These are phyloP conservation scores for Citeromyces nyonsensis DNA, from an alignment of 805 yeast genomes.

Conservation along the genomic window DNA sequence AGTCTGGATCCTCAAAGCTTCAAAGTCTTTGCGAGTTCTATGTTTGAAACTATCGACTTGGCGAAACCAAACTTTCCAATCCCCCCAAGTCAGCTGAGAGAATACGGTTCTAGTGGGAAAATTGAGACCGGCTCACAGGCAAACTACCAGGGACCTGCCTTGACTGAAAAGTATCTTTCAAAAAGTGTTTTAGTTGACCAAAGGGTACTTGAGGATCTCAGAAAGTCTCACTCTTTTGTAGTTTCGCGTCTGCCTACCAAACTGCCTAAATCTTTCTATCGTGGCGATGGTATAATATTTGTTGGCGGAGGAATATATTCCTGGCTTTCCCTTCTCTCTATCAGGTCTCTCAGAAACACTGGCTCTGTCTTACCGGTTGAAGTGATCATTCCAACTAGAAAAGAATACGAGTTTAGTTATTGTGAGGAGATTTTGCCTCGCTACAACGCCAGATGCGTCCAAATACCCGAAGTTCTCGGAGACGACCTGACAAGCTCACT, in stretches of 20 bases:
- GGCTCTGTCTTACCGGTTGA: slow-evolving; percentile 31
- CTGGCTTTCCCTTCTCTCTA: slow-evolving; percentile 32
- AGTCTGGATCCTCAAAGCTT: no score
- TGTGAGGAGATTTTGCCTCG: slow-evolving; percentile 22
- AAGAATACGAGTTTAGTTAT: slow-evolving; percentile 19
- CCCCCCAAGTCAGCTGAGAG: no score
- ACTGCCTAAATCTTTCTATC: slow-evolving; percentile 19
- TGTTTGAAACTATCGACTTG: no score
- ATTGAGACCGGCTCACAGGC: no score
- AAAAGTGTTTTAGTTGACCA: slow-evolving; percentile 11
- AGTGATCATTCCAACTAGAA: slow-evolving; percentile 20
- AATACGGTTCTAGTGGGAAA: no score
- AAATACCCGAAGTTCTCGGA: slow-evolving; percentile 19
- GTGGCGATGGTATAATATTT: slow-evolving; percentile 39
- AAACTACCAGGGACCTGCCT: slow-evolving; percentile 2
- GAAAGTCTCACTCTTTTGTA: slow-evolving; percentile 27
- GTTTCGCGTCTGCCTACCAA: slow-evolving; percentile 29
- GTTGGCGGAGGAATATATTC: slow-evolving; percentile 45
- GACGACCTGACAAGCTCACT: slow-evolving; percentile 8
- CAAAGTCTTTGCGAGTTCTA: no score
- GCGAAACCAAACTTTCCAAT: no score
- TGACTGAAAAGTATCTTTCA: slow-evolving; percentile 1
- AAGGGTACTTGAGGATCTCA: slow-evolving; percentile 27
- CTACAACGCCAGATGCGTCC: slow-evolving; percentile 23
- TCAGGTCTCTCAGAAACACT: slow-evolving; percentile 26